Evolutionary conservation across 768 basidiomycete species (phyloP).

Genomic region (Vararia minispora): DNA sequence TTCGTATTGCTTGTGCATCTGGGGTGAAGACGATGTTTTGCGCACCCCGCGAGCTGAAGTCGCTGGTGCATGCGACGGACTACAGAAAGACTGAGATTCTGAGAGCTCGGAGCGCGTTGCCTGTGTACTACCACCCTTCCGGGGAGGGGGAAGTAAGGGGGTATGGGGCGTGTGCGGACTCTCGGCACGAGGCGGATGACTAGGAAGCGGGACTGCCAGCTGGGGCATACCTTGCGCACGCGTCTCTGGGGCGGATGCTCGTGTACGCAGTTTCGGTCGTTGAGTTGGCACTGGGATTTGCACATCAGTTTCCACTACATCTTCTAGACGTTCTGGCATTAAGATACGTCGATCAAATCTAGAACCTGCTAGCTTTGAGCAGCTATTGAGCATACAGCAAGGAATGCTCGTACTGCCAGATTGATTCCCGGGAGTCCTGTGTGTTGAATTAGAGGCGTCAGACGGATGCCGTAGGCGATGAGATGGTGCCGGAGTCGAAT

Average conservation of each 20-base stretch:
- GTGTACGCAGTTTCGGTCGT: no score
- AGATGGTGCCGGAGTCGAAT: conserved; percentile 35
- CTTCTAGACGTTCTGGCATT: no score
- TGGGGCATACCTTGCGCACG: no score
- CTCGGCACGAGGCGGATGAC: conserved; percentile 48
- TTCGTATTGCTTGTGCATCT: conserved; percentile 12
- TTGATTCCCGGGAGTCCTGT: background rate
- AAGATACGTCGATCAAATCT: no score
- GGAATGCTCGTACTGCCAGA: conserved; percentile 6
- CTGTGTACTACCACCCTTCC: no score
- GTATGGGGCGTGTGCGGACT: conserved; percentile 51
- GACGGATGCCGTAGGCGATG: conserved; percentile 23
- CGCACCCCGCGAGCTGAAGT: conserved; percentile 22
- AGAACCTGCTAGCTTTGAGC: conserved; percentile 13
- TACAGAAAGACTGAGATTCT: conserved; percentile 49
- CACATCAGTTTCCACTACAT: no score
- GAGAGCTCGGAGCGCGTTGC: conserved; percentile 33
- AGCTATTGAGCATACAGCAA: conserved; percentile 3
- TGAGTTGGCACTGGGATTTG: no score
- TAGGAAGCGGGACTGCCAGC: conserved; percentile 23
- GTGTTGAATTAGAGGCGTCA: conserved; percentile 2
- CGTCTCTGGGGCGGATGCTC: no score
- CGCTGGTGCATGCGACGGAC: conserved; percentile 24
- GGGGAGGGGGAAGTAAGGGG: conserved; percentile 58
- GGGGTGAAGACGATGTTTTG: conserved; percentile 36